Evolutionary conservation across 176 grass and related monocot species (phyloP), one percentile per base, ranked within the genome.

Genomic region (Chrysopogon serrulatus): DNA sequence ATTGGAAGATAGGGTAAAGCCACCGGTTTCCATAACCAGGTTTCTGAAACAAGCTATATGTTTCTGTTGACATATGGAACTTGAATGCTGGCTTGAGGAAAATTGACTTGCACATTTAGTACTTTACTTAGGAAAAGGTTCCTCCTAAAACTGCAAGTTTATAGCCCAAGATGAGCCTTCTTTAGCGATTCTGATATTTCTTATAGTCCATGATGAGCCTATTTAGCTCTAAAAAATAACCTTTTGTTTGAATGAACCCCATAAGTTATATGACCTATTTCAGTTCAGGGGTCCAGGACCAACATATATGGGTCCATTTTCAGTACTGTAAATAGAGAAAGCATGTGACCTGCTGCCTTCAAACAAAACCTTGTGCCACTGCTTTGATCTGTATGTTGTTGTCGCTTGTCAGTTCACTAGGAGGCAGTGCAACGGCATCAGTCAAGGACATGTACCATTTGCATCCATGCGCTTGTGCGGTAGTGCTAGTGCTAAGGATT

Each of bases 361-460:
- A 73, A 65, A 80, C 84, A 80, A 65, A 65, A 64, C 34, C 57
- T 19, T 40, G 66, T 10, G 34, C 77, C 57, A 42, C 65, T 53
- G 65, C 28, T 77, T 37, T 47, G 43, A 73, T 79, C 26, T 72
- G 35, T 49, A 18, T 43, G 32, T 45, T 33, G 10, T 65, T 75
- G 21, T n/a, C 8, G 1, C 49, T 23, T 56, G 34, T 21, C 68
- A 45, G 28, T 68, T 78, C 60, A 82, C 61, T 59, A 74, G 44
- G n/a, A 67, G 45, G 33, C 59, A 80, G 24, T 81, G 47, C 44
- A 32, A 82, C 48, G 49, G 48, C 71, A 82, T 45, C 35, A 10
- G 79, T 31, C 79, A 82, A 77, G 30, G 63, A 16, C 71, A 82
- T 39, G 48, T 48, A n/a, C 62, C 37, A 23, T 59, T 73, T 79